phyloP scores from a whole-genome alignment of 2,329 filamentous ascomycete genomes.

The Alternaria ethzedia region DNA sequence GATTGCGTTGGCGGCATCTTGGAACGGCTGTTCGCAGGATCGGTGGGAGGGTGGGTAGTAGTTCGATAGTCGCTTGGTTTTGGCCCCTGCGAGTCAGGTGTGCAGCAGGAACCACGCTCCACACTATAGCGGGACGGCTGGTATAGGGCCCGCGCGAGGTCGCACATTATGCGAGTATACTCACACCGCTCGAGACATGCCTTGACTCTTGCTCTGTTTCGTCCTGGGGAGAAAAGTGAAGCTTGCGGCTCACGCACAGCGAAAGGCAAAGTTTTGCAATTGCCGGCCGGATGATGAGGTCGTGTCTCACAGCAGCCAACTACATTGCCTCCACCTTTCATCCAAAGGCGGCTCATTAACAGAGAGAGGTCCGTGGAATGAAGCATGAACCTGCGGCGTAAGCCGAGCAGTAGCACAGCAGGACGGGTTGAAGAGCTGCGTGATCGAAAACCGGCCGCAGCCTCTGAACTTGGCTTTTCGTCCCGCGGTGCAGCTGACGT shows the following conservation, averaged over 20 bases:
- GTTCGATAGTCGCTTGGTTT: not conserved
- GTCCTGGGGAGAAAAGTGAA: not conserved
- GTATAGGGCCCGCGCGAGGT: conserved; percentile 1
- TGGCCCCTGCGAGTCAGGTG: not conserved
- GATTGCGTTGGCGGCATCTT: conserved; percentile 1
- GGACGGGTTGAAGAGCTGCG: conserved; percentile 1
- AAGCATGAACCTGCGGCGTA: not conserved
- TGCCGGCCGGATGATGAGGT: not conserved
- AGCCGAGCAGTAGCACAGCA: conserved; percentile 3
- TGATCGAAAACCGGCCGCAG: conserved; percentile 6
- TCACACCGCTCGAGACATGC: conserved; percentile 6
- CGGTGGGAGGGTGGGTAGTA: not conserved
- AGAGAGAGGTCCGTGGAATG: not conserved
- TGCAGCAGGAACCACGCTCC: not conserved
- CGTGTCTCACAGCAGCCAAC: not conserved
- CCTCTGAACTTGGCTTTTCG: not conserved
- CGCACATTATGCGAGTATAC: conserved; percentile 5
- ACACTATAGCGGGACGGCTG: conserved; percentile 1
- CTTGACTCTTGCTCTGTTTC: not conserved
- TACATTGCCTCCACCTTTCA: not conserved
- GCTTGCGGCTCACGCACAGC: not conserved
- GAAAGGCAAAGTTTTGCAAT: not conserved
- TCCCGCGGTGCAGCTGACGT: conserved; percentile 17
- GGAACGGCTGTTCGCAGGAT: conserved; percentile 18
- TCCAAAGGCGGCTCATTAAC: not conserved